Percentiles rank a stretch among this genome's conserved stretches.
Evolutionary conservation across 805 yeast genomes (phyloP).

Genomic region (Candida argentea): DNA sequence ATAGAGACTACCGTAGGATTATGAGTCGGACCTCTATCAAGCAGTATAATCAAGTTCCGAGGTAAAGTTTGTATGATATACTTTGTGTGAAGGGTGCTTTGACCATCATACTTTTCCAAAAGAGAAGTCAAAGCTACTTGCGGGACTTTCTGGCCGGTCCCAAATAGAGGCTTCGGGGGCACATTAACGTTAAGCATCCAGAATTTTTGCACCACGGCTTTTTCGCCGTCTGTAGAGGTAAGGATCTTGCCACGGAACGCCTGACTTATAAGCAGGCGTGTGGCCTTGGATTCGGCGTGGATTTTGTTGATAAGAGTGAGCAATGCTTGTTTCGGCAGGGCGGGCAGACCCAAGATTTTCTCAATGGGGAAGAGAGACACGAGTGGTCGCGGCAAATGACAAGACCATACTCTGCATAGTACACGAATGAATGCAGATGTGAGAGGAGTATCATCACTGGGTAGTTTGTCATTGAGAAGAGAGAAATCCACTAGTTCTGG

Average conservation of each 20-base stretch:
- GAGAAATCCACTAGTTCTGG: constrained; percentile 31
- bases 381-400: constrained; percentile 45
- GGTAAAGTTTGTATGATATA: constrained; percentile 40
- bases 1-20: constrained; percentile 54
- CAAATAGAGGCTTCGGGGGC: constrained; percentile 48
- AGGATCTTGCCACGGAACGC: constrained; percentile 46
- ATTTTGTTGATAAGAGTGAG: constrained; percentile 48
- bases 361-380: constrained; percentile 60
- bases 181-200: constrained; percentile 50
- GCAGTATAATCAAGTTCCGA: constrained; percentile 41
- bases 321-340: constrained; percentile 45
- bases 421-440: constrained; percentile 35
- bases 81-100: constrained; percentile 15
- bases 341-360: constrained; percentile 33
- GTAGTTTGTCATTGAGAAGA: constrained; percentile 8
- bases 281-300: constrained; percentile 28
- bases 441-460: constrained; percentile 20
- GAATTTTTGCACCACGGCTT: constrained; percentile 18
- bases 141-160: constrained; percentile 32
- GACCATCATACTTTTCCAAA: constrained; percentile 32
- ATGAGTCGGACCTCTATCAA: constrained; percentile 35
- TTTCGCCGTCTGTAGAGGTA: constrained; percentile 9
- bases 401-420: constrained; percentile 56
- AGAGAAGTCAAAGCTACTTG: constrained; percentile 39
- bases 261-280: constrained; percentile 18